These are phyloP conservation scores for Xylaria sp. DNA, from an alignment of 2,329 filamentous ascomycete species.

Conservation along the genomic window DNA sequence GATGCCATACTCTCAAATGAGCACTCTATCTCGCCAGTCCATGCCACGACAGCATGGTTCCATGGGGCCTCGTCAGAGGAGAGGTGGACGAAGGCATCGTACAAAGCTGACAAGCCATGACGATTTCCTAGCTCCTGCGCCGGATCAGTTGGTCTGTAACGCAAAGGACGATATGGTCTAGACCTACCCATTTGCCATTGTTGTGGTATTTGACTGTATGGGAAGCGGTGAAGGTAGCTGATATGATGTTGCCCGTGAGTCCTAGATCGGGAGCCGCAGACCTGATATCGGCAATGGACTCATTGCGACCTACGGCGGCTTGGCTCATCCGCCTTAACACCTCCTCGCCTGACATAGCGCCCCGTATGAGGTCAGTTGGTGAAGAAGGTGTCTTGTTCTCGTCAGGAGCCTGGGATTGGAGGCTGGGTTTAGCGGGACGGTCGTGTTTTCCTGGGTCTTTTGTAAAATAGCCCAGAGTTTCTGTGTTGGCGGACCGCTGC, in stretches of 20 bases:
- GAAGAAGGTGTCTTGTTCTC: slow-evolving; percentile 40
- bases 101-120: slow-evolving; percentile 88
- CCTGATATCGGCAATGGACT: slow-evolving; percentile 66
- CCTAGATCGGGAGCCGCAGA: slow-evolving; percentile 65
- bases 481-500: slow-evolving; percentile 34
- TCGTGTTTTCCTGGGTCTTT: slow-evolving; percentile 40
- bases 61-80: slow-evolving; percentile 85
- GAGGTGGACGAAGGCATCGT: slow-evolving; percentile 89
- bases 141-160: slow-evolving; percentile 21
- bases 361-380: slow-evolving; percentile 40
- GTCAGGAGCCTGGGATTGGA: slow-evolving; percentile 30
- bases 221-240: slow-evolving; percentile 71
- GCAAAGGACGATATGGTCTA: neutral
- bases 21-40: slow-evolving; percentile 86
- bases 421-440: slow-evolving; percentile 40
- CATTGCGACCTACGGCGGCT: slow-evolving; percentile 55
- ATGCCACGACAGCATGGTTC: slow-evolving; percentile 93
- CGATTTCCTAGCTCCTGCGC: slow-evolving; percentile 77
- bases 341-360: slow-evolving; percentile 53
- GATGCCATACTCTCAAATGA: slow-evolving; percentile 57
- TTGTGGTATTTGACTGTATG: slow-evolving; percentile 68
- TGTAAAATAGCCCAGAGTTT: slow-evolving; percentile 49
- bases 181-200: slow-evolving; percentile 70
- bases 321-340: slow-evolving; percentile 57
- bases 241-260: slow-evolving; percentile 73